These are phyloP conservation scores for Hymenoscyphus albidus DNA, from an alignment of 2,329 filamentous ascomycete genomes.

Conservation along the genomic window DNA sequence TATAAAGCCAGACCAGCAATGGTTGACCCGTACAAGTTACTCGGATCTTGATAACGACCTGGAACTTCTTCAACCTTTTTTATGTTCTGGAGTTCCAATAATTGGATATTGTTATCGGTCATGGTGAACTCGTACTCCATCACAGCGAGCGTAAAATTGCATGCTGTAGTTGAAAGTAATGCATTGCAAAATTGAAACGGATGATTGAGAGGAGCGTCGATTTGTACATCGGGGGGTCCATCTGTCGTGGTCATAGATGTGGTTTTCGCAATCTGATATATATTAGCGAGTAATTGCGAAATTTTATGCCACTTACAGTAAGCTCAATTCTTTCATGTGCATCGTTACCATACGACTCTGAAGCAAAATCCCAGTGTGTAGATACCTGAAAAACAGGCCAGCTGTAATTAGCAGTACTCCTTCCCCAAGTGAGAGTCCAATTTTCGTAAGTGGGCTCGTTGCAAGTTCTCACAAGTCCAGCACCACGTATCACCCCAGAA, in stretches of 20 bases:
- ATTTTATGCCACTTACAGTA: not conserved
- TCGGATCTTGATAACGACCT: not conserved
- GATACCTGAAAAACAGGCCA: not conserved
- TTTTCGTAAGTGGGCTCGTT: not conserved
- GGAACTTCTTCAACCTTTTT: not conserved
- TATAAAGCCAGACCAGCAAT: not conserved
- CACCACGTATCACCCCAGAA: slow-evolving; percentile 3
- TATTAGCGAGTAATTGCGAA: too few species aligned
- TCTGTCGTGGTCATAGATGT: not conserved
- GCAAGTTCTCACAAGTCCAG: slow-evolving; percentile 3
- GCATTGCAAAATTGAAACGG: not conserved
- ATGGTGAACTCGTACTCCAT: not conserved
- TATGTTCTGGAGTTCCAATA: too few species aligned
- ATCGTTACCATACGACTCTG: too few species aligned
- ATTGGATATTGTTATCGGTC: not conserved
- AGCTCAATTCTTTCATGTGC: not conserved
- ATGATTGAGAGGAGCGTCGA: too few species aligned
- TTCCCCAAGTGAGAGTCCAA: not conserved
- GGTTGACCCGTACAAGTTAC: not conserved
- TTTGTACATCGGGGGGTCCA: not conserved
- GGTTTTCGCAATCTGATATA: not conserved
- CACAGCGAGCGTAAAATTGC: not conserved
- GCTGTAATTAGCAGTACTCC: not conserved
- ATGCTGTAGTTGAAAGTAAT: not conserved
- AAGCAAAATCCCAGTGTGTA: not conserved